A percentile compares a stretch with the other conserved stretches of the same genome.
Evolutionary conservation across 2,329 filamentous ascomycete species (phyloP).

Genomic region (Cercospora zeae-maydis): DNA sequence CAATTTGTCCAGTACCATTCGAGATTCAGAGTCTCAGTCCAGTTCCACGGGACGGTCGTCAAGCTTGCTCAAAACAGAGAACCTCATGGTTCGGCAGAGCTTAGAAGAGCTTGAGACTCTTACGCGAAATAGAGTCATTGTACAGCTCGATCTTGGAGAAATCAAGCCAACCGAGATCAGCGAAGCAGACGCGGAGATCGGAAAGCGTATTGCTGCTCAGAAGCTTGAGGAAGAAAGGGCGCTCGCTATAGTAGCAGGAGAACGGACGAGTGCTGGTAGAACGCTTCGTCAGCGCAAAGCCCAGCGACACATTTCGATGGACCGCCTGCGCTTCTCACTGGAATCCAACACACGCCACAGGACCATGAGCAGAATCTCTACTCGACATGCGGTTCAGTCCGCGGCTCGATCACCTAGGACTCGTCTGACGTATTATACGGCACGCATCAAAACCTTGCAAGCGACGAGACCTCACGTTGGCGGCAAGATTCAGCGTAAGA

Average conservation of each 20-base stretch:
- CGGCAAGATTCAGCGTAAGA: background rate
- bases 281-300: background rate
- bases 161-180: background rate
- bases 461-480: background rate
- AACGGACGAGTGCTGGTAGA: background rate
- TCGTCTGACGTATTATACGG: background rate
- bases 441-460: background rate
- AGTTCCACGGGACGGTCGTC: background rate
- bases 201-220: background rate
- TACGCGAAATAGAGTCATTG: background rate
- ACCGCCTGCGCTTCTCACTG: background rate
- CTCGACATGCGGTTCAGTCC: background rate
- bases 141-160: slow-evolving; percentile 5
- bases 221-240: background rate
- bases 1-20: background rate
- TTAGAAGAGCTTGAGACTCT: background rate
- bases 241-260: background rate
- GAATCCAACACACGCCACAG: background rate
- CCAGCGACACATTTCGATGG: background rate
- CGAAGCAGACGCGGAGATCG: background rate
- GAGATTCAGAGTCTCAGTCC: background rate
- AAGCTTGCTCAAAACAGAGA: background rate
- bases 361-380: background rate
- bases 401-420: background rate
- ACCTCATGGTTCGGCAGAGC: background rate